These are phyloP conservation scores for Umbelopsis ramanniana DNA, from an alignment of 192 early-diverging fungal genomes.

Conservation along the genomic window DNA sequence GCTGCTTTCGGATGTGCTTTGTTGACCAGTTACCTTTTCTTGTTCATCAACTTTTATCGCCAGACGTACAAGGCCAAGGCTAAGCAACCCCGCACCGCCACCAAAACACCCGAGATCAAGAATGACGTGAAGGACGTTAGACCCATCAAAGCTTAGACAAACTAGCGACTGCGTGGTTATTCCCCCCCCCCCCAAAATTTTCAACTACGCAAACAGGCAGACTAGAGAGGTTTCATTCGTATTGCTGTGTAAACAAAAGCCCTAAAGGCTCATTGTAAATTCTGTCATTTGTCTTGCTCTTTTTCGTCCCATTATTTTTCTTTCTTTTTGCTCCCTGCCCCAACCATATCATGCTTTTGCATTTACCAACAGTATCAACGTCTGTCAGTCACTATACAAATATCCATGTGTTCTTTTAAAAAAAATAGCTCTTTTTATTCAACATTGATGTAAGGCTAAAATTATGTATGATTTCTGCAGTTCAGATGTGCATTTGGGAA, in stretches of 20 bases:
- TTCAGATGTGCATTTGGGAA: background rate
- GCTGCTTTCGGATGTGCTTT: slow-evolving; percentile 78
- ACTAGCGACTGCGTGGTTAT: background rate
- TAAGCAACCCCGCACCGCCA: slow-evolving; percentile 3
- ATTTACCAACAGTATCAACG: too few species aligned
- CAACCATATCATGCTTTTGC: too few species aligned
- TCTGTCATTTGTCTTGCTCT: background rate
- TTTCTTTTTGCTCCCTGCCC: background rate
- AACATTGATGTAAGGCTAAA: too few species aligned
- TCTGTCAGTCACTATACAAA: too few species aligned
- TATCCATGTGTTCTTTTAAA: too few species aligned
- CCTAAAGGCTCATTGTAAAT: slow-evolving; percentile 5
- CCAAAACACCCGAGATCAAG: background rate
- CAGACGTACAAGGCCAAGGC: slow-evolving; percentile 69
- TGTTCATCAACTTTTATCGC: slow-evolving; percentile 87
- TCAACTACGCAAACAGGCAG: too few species aligned
- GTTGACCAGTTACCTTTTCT: slow-evolving; percentile 75
- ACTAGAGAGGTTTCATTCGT: background rate
- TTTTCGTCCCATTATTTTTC: background rate
- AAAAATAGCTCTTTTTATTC: too few species aligned
- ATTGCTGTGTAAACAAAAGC: background rate
- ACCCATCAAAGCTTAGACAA: background rate
- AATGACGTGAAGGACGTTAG: background rate
- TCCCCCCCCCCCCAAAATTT: too few species aligned
- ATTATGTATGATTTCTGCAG: background rate